Percentiles rank a stretch among this genome's conserved stretches.
phyloP scores from a whole-genome alignment of 2,329 filamentous ascomycete species.

The Stachybotrys echinatus region DNA sequence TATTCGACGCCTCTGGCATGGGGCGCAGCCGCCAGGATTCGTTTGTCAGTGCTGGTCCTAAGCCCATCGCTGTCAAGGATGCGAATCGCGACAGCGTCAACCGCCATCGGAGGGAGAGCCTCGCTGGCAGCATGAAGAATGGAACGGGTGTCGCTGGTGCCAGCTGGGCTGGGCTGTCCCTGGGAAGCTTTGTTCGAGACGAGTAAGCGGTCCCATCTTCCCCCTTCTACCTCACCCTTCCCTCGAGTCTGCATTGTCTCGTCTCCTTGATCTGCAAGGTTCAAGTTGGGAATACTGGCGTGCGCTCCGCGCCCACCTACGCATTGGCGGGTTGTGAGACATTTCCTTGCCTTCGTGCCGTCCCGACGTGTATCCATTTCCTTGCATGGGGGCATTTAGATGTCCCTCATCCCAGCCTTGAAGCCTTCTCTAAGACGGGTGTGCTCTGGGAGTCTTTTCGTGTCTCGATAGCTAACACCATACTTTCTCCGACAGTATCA shows the following conservation, averaged over 20 bases:
- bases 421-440: too few species aligned
- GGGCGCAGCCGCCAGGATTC: constrained; percentile 58
- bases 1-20: constrained; percentile 51
- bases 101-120: constrained; percentile 54
- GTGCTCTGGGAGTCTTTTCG: too few species aligned
- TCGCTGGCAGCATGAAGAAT: constrained; percentile 62
- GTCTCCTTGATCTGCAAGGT: background rate
- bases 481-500: too few species aligned
- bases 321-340: background rate
- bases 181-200: constrained; percentile 94
- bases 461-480: too few species aligned
- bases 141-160: constrained; percentile 49
- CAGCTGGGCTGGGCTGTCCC: constrained; percentile 95
- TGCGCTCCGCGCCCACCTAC: background rate
- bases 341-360: background rate
- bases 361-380: too few species aligned
- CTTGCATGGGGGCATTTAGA: too few species aligned
- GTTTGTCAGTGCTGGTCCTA: constrained; percentile 59
- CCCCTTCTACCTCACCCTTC: background rate
- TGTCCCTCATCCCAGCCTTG: too few species aligned
- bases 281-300: background rate
- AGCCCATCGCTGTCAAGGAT: constrained; percentile 63
- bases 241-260: background rate
- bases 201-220: constrained; percentile 61
- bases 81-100: constrained; percentile 54